Evolutionary conservation across 2,329 filamentous ascomycete genomes (phyloP).

Genomic region (Trichophyton schoenleinii): DNA sequence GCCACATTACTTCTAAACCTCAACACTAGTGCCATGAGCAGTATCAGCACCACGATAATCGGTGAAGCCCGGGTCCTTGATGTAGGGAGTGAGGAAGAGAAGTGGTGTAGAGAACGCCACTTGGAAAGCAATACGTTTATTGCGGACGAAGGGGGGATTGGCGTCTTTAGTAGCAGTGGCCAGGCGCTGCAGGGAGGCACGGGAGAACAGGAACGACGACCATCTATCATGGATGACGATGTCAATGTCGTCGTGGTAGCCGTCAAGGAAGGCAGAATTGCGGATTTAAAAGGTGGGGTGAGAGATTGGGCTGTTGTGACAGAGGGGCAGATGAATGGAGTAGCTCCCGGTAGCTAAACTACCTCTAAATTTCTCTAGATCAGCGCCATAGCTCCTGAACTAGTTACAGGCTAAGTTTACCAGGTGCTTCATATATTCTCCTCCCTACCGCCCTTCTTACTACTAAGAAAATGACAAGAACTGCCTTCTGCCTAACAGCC

Average conservation of each 20-base stretch:
- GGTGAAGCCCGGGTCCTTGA: constrained; percentile 67
- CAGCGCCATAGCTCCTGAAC: too few species aligned
- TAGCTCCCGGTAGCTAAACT: background rate
- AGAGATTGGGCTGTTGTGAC: constrained; percentile 54
- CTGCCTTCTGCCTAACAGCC: too few species aligned
- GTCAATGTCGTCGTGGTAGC: constrained; percentile 77
- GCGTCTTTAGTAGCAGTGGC: constrained; percentile 26
- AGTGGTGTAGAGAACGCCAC: constrained; percentile 70
- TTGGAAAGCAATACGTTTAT: constrained; percentile 86
- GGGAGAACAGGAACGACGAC: constrained; percentile 31
- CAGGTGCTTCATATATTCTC: too few species aligned
- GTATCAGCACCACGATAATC: constrained; percentile 87
- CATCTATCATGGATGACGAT: constrained; percentile 54
- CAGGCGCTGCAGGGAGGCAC: constrained; percentile 15
- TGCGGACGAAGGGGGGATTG: constrained; percentile 32
- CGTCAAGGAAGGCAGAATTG: constrained; percentile 74
- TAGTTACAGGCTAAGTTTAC: too few species aligned
- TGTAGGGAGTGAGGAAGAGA: constrained; percentile 65
- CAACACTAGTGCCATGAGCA: constrained; percentile 75
- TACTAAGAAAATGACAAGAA: too few species aligned
- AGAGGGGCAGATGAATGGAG: constrained; percentile 14
- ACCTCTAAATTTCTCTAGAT: too few species aligned
- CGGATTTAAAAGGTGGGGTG: constrained; percentile 90
- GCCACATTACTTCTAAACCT: constrained; percentile 77
- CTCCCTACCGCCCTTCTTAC: too few species aligned